Evolutionary conservation across 805 yeast genomes (phyloP).

Genomic region (Kurtzmaniella fragi): DNA sequence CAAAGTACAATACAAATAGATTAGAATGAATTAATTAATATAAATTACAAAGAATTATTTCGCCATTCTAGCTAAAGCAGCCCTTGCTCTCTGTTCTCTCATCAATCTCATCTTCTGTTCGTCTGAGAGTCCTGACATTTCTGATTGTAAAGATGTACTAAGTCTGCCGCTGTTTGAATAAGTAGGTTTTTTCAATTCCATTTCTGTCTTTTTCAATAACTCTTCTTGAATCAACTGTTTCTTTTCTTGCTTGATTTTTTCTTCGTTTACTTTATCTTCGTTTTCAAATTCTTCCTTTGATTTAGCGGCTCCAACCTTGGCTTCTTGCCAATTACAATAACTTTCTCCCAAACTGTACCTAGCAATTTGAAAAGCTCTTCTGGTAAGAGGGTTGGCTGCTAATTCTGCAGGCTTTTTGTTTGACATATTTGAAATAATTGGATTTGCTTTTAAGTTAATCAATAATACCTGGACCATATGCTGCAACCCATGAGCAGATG

Average conservation of each 20-base stretch:
- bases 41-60: conserved; percentile 1
- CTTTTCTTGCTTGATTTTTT: conserved; percentile 33
- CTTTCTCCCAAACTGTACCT: conserved; percentile 66
- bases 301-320: conserved; percentile 59
- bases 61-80: conserved; percentile 81
- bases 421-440: conserved; percentile 45
- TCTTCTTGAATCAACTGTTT: conserved; percentile 39
- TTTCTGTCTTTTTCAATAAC: conserved; percentile 37
- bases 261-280: conserved; percentile 27
- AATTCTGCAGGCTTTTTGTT: conserved; percentile 72
- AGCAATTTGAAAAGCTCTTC: conserved; percentile 60
- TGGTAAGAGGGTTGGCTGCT: conserved; percentile 41
- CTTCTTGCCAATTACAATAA: conserved; percentile 62
- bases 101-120: conserved; percentile 74
- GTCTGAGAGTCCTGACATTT: conserved; percentile 59
- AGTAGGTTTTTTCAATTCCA: conserved; percentile 31
- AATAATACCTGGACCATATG: conserved; percentile 66
- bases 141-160: conserved; percentile 29
- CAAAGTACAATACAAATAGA: conserved; percentile 21
- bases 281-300: conserved; percentile 53
- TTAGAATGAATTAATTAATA: not conserved
- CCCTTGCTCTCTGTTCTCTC: conserved; percentile 94
- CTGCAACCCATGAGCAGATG: conserved; percentile 60
- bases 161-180: conserved; percentile 27
- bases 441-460: conserved; percentile 64